phyloP scores from a whole-genome alignment of 2,329 filamentous ascomycete species.

The Monilinia fructigena region DNA sequence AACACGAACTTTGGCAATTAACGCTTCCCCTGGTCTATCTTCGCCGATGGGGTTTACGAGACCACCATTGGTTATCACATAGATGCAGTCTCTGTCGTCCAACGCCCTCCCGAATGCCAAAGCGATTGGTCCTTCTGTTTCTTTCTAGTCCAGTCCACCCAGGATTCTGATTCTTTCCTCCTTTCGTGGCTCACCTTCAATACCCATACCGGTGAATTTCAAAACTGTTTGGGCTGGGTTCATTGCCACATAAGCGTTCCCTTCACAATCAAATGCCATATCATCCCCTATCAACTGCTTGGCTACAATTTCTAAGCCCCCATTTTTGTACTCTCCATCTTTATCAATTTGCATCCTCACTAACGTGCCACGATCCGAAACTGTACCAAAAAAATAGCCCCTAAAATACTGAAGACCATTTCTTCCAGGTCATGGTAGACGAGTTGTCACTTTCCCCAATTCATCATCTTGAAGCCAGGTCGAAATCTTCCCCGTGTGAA shows the following conservation, averaged over 20 bases:
- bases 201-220: neutral
- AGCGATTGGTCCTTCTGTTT: constrained; percentile 10
- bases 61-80: constrained; percentile 18
- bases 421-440: constrained; percentile 2
- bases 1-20: constrained; percentile 5
- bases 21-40: constrained; percentile 4
- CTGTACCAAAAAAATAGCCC: neutral
- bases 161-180: constrained; percentile 1
- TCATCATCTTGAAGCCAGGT: neutral
- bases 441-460: constrained; percentile 5
- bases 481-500: neutral
- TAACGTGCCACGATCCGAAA: constrained; percentile 2
- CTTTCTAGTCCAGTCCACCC: constrained; percentile 3
- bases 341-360: constrained; percentile 2
- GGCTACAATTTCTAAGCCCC: neutral
- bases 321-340: neutral
- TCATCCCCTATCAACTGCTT: constrained; percentile 14
- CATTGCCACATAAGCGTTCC: constrained; percentile 2
- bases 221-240: neutral
- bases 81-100: constrained; percentile 5
- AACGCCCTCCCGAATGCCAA: constrained; percentile 2
- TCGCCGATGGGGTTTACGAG: neutral
- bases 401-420: constrained; percentile 16
- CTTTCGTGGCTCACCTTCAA: neutral
- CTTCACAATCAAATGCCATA: constrained; percentile 4